A percentile compares a stretch with the other conserved stretches of the same genome.
Conservation (phyloP, 306 rosid species). For the Nissolia schottii region DNA sequence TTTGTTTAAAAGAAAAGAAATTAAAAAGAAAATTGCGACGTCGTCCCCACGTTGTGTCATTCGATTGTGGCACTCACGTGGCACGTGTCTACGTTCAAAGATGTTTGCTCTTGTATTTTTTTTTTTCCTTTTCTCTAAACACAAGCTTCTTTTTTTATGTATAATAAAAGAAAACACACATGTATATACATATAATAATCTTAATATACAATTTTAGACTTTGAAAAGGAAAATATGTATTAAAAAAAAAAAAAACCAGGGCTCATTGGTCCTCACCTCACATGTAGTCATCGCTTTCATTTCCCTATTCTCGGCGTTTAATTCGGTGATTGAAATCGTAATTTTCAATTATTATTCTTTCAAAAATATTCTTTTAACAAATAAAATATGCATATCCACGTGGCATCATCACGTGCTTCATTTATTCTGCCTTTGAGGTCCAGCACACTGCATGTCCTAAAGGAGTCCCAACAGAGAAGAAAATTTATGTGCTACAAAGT, state of each 20-base stretch:
- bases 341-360: neutral
- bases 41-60: constrained; percentile 37
- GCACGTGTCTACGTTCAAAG: constrained; percentile 32
- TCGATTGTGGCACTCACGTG: constrained; percentile 35
- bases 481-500: neutral
- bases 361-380: neutral
- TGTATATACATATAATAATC: neutral
- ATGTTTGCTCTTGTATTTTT: neutral
- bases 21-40: constrained; percentile 1
- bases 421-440: constrained; percentile 24
- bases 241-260: too few relatives aligned
- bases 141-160: neutral
- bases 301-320: constrained; percentile 48
- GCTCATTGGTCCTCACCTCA: constrained; percentile 19
- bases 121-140: neutral
- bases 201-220: neutral
- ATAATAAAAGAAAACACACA: neutral
- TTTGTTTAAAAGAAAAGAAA: neutral
- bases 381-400: neutral
- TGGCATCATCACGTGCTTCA: constrained; percentile 38
- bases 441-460: constrained; percentile 28
- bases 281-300: constrained; percentile 44
- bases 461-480: neutral
- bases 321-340: constrained; percentile 28
- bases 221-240: neutral